Percentiles rank a stretch among this genome's conserved stretches.
phyloP scores from a whole-genome alignment of 1,284 basidiomycete genomes.

The Lentinus polychrous region DNA sequence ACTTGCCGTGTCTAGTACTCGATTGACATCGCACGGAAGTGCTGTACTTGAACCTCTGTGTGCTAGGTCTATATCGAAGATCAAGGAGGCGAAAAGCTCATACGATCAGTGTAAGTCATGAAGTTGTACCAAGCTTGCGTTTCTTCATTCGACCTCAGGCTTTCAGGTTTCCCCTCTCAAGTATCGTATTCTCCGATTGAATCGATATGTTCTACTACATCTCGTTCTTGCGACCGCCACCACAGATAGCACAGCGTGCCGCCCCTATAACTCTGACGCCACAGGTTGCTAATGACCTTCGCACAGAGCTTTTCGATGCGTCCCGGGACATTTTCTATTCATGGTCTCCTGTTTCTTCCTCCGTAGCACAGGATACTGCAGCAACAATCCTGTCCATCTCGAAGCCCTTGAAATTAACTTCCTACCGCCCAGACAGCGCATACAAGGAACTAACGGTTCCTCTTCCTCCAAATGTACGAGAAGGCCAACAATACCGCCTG shows the following conservation, averaged over 20 bases:
- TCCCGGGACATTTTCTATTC: slow-evolving; percentile 40
- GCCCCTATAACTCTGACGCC: slow-evolving; percentile 52
- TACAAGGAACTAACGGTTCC: slow-evolving; percentile 70
- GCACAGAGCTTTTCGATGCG: slow-evolving; percentile 53
- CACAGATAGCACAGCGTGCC: slow-evolving; percentile 34
- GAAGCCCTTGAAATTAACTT: slow-evolving; percentile 59
- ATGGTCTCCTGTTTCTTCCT: slow-evolving; percentile 19
- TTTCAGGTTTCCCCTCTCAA: too few species aligned
- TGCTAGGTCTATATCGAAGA: too few species aligned
- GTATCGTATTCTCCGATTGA: too few species aligned
- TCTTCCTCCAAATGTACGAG: slow-evolving; percentile 42
- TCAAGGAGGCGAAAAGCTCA: too few species aligned
- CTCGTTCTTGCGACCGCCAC: slow-evolving; percentile 73
- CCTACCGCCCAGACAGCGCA: slow-evolving; percentile 53
- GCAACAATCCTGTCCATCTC: slow-evolving; percentile 22
- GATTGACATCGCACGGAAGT: too few species aligned
- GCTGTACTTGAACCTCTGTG: too few species aligned
- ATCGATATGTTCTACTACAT: slow-evolving; percentile 77
- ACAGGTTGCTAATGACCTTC: slow-evolving; percentile 74
- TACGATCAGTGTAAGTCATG: too few species aligned
- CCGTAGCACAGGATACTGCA: slow-evolving; percentile 5
- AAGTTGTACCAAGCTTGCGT: too few species aligned
- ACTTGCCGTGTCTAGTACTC: too few species aligned
- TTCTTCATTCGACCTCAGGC: too few species aligned
- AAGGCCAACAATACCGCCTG: slow-evolving; percentile 59